Base-by-base conservation (phyloP, 1,284 basidiomycete species). In the Cutaneotrichosporon sp. region DNA sequence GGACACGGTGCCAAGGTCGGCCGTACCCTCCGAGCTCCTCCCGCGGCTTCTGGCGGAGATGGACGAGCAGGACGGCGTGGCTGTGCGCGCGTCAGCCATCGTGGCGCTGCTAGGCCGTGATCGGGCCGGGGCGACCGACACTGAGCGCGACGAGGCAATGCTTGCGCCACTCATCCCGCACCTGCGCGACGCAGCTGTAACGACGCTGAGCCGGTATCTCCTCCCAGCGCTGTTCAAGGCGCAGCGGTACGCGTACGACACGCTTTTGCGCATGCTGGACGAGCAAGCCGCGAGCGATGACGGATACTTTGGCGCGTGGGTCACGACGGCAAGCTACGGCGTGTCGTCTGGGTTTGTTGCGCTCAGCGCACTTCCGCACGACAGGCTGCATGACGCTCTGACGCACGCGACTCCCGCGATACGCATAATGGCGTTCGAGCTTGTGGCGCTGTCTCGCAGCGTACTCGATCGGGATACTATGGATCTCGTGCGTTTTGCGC, bases 271-370 rank as follows among this genome's bases (percentile, higher is more conserved):
- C 0, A n/a, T 60, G 12, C 57, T 70, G 1, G 45, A 54, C 20
- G 23, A 26, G 4, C 26, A 10, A 5, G 35, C 38, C 3, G n/a
- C 36, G 8, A 15, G n/a, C 17, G 43, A 46, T 4, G 54, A 47
- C 20, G 20, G 56, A 4, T 44, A 54, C 13, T 65, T 68, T 39
- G 49, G 64, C 1, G 54, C 66, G 0, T 74, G 72, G 72, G 59
- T 70, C 15, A 54, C 65, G 2, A 58, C 69, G 1, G 70, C 72
- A 2, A 63, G 69, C 1, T 47, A 66, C 10, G 68, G 69, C 7
- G 62, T 74, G 5, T 58, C 62, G 20, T 49, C 49, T 3, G 64
- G 63, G 2, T 46, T 58, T 0, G 22, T 67, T 4, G 46, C 45
- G 3, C 55, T 72, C 10, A 38, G 39, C 2, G 59, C 61, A 4